These are phyloP conservation scores for Aureobasidium leucospermi DNA, from an alignment of 2,329 filamentous ascomycete species.

Conservation along the genomic window DNA sequence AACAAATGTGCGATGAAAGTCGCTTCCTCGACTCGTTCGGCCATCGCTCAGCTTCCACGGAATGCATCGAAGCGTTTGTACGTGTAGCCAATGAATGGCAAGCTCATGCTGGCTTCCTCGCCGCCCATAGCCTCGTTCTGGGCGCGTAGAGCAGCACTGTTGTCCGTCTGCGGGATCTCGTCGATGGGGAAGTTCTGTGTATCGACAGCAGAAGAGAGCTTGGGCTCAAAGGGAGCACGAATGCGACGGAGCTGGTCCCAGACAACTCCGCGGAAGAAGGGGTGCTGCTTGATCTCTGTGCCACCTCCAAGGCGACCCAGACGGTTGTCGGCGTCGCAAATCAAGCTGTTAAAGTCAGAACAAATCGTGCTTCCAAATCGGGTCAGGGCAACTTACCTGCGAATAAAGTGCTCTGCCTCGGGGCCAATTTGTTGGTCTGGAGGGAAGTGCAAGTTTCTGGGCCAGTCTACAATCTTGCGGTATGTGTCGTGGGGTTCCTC, in stretches of 20 bases:
- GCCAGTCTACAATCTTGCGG: constrained; percentile 98
- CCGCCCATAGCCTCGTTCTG: constrained; percentile 71
- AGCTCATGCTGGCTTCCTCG: constrained; percentile 85
- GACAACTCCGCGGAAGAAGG: constrained; percentile 94
- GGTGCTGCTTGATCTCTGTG: constrained; percentile 85
- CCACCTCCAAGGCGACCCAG: constrained; percentile 76
- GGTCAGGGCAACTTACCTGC: constrained; percentile 59
- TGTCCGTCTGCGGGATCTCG: constrained; percentile 95
- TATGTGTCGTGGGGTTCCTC: constrained; percentile 98
- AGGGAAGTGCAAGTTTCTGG: constrained; percentile 89
- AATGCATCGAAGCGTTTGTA: constrained; percentile 91
- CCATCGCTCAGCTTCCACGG: constrained; percentile 27
- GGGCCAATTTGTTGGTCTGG: constrained; percentile 83
- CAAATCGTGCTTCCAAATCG: background rate
- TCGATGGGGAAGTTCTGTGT: constrained; percentile 98
- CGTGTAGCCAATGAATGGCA: constrained; percentile 94
- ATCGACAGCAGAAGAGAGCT: constrained; percentile 85
- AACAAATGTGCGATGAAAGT: background rate
- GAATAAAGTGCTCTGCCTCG: constrained; percentile 86
- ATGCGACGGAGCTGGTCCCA: constrained; percentile 91
- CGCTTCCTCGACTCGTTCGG: background rate
- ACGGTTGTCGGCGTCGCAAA: constrained; percentile 89
- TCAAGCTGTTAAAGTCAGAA: constrained; percentile 53
- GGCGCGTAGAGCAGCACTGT: constrained; percentile 75
- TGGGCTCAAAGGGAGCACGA: constrained; percentile 91